Conservation (phyloP, 2,329 filamentous ascomycete genomes). For the Neoarthrinium moseri region DNA sequence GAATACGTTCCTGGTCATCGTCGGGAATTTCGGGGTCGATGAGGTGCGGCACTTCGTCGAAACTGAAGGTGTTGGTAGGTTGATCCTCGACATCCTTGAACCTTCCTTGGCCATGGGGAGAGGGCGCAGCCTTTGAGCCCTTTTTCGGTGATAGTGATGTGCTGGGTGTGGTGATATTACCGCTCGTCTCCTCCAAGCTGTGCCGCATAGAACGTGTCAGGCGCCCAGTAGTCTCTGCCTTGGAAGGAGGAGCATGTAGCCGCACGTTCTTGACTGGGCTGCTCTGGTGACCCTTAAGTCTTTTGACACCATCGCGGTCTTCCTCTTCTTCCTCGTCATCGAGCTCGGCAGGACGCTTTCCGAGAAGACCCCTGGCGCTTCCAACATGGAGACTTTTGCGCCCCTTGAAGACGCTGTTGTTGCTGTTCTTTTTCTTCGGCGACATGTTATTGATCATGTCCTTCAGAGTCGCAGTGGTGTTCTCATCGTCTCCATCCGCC, state of each 20-base stretch:
- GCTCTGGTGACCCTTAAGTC: slow-evolving; percentile 67
- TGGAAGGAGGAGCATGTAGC: slow-evolving; percentile 67
- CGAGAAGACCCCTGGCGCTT: slow-evolving; percentile 69
- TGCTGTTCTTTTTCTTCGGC: slow-evolving; percentile 60
- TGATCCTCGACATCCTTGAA: slow-evolving; percentile 54
- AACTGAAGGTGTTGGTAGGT: slow-evolving; percentile 40
- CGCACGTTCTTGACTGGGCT: slow-evolving; percentile 76
- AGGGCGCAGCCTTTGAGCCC: slow-evolving; percentile 39
- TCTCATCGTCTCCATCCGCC: slow-evolving; percentile 52
- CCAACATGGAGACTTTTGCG: slow-evolving; percentile 78
- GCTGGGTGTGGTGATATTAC: slow-evolving; percentile 37
- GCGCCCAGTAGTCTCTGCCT: slow-evolving; percentile 63
- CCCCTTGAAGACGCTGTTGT: slow-evolving; percentile 49
- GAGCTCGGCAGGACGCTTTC: slow-evolving; percentile 71
- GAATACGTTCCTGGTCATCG: slow-evolving; percentile 63
- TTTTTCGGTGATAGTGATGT: slow-evolving; percentile 48
- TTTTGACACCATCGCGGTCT: slow-evolving; percentile 61
- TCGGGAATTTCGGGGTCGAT: slow-evolving; percentile 45
- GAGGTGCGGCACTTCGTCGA: slow-evolving; percentile 39
- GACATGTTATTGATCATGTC: slow-evolving; percentile 78
- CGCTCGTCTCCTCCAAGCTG: slow-evolving; percentile 40
- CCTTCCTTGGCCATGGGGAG: slow-evolving; percentile 54
- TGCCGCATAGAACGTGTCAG: slow-evolving; percentile 48
- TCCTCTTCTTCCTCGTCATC: slow-evolving; percentile 63
- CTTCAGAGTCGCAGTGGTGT: slow-evolving; percentile 65